Evolutionary conservation across 805 yeast genomes (phyloP).

Genomic region (Scheffersomyces coipomensis): DNA sequence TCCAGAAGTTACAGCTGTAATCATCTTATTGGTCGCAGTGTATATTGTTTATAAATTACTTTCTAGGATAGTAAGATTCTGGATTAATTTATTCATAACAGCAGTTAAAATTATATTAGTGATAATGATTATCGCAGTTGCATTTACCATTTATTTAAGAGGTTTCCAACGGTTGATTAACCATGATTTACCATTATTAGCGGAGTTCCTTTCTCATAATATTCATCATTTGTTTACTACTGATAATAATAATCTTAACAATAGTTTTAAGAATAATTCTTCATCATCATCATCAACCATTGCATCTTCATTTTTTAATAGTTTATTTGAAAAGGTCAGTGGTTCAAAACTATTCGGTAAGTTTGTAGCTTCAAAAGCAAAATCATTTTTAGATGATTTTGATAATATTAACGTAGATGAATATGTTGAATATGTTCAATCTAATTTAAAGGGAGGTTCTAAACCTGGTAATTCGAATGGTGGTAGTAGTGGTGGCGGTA

Average conservation of each 20-base stretch:
- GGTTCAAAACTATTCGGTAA: neutral
- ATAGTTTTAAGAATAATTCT: no score
- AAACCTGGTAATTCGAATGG: neutral
- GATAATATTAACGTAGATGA: neutral
- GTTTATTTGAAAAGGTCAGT: neutral
- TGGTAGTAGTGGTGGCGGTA: neutral
- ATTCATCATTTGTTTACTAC: neutral
- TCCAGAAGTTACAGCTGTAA: conserved; percentile 17
- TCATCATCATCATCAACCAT: neutral
- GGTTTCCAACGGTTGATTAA: conserved; percentile 19
- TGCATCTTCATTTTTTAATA: neutral
- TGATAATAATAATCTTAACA: no score
- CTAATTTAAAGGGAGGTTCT: no score
- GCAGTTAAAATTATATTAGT: conserved; percentile 16
- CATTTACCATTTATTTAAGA: conserved; percentile 17
- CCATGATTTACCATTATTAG: conserved; percentile 13
- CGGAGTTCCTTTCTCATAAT: no score
- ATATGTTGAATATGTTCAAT: neutral
- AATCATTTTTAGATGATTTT: neutral
- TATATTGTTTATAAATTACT: conserved; percentile 18
- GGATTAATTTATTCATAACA: conserved; percentile 18
- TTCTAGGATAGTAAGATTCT: conserved; percentile 14
- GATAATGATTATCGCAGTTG: conserved; percentile 11
- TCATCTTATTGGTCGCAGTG: conserved; percentile 10
- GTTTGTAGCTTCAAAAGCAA: neutral